Evolutionary conservation across 1,139 yeast genomes (phyloP), one percentile per base, ranked within the genome.

Genomic region (Saccharomyces hybrid): DNA sequence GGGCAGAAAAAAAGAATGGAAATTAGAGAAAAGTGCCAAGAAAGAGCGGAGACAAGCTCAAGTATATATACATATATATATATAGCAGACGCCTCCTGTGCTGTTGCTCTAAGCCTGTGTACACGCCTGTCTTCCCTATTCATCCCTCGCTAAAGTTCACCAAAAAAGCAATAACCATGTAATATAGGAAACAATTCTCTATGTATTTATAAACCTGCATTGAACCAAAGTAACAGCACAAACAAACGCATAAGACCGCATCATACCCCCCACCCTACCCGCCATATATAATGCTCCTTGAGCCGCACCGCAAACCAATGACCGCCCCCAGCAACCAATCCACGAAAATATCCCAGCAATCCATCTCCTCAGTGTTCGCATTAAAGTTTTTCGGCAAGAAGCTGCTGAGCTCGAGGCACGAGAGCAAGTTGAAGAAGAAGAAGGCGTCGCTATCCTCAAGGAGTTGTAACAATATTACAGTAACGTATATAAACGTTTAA

Each of bases 381-480:
- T 53, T 64, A n/a, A 61, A 59, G 51, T 55, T 56, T 31, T 44
- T 64, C 26, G 62, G 67, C 48, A 56, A 58, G 49, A 62, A 58
- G 52, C 42, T 64, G 42, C 32, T 60, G 1, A 56, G 46, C 48
- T 51, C 60, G 0, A 61, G 54, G 29, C 41, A 51, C 31, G 59
- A 52, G n/a, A 29, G 4, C 14, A 31, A 24, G 14, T 14, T 29
- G 16, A 16, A 16, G 32, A 48, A 31, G 21, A 21, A 21, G 19
- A 27, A 29, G 38, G 27, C 41, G n/a, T 21, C 27, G 9, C 24
- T 4, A 8, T 16, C n/a, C 44, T 12, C 21, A 38, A 12, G 19
- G 12, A 11, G 24, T 38, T 38, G 44, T 38, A 38, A 38, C 44
- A 38, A 9, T 38, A 38, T 38, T 38, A 34, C 14, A 38, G 44